Evolutionary conservation across 257 asterid species (phyloP), one percentile per base, ranked within the genome.

Genomic region (Solanum peruvianum): DNA sequence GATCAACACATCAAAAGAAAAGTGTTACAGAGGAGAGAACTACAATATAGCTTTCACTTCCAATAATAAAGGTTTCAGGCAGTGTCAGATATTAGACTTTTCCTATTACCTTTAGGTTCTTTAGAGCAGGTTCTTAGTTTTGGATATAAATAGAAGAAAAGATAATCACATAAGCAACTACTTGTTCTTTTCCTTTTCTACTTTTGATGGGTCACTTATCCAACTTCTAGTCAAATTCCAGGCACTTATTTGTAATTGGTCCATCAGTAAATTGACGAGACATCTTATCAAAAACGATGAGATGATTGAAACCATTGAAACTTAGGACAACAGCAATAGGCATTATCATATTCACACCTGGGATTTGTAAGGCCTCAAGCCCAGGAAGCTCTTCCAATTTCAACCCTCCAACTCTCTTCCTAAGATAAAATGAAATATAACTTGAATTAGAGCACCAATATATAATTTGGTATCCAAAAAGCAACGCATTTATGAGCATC

Each of bases 401-500:
- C 91, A 97, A 86, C 76, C 99, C 99, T 33, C 99, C 99, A 88
- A 96, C 99, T 91, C 90, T 95, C 89, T 97, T 97, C 96, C 99
- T 97, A 90, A 66, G 76, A 89, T 83, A 84, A 60, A 90, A 88
- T 81, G 62, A 27, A 14, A 87, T n/a, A 31, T 29, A 33, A 70
- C 89, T 86, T 66, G 87, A 89, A 84, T 86, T 27, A 80, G 85
- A 80, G 29, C 69, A 49, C 29, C 58, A 3, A 49, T 29, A 29
- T 31, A 81, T 81, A 11, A 81, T 49, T 31, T 29, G 85, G n/a
- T 49, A 81, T 27, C 66, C 39, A 29, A 81, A 81, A 33, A 81
- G 4, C 45, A 81, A 49, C 6, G 12, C 42, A 29, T 49, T 41
- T 18, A 6, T 29, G 20, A 81, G 44, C 29, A 49, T 81, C 85